Conservation (phyloP, 768 basidiomycete genomes). For the Boletus pseudopeckii region DNA sequence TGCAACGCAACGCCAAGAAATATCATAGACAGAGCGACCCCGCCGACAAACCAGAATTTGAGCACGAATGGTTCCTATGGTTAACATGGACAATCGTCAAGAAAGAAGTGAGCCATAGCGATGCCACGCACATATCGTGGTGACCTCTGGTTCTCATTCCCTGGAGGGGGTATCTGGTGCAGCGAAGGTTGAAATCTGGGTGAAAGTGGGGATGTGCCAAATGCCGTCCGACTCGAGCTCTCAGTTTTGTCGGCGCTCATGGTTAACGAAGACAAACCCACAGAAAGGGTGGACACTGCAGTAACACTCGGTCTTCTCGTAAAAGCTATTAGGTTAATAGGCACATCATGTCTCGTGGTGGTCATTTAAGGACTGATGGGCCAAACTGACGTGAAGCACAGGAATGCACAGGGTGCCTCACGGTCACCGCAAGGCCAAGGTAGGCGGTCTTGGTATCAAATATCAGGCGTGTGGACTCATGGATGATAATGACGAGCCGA, state of each 20-base stretch:
- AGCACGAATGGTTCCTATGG: slow-evolving; percentile 29
- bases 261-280: neutral
- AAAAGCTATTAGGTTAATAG: neutral
- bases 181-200: slow-evolving; percentile 43
- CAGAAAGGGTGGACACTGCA: neutral
- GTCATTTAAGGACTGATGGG: neutral
- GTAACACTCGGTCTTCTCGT: neutral
- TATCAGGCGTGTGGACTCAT: neutral
- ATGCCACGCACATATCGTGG: slow-evolving; percentile 41
- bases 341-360: neutral
- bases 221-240: neutral
- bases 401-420: slow-evolving; percentile 1
- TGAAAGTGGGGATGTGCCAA: slow-evolving; percentile 18
- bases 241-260: slow-evolving; percentile 5
- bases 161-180: slow-evolving; percentile 48
- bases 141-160: slow-evolving; percentile 29
- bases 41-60: slow-evolving; percentile 40
- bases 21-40: slow-evolving; percentile 43
- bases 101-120: neutral
- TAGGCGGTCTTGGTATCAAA: neutral
- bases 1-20: slow-evolving; percentile 15
- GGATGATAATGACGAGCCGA: neutral
- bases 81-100: neutral
- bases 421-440: slow-evolving; percentile 1
- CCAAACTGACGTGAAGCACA: neutral